Evolutionary conservation across 1,284 basidiomycete genomes (phyloP), one percentile per base, ranked within the genome.

Genomic region (Exsudoporus floridanus): DNA sequence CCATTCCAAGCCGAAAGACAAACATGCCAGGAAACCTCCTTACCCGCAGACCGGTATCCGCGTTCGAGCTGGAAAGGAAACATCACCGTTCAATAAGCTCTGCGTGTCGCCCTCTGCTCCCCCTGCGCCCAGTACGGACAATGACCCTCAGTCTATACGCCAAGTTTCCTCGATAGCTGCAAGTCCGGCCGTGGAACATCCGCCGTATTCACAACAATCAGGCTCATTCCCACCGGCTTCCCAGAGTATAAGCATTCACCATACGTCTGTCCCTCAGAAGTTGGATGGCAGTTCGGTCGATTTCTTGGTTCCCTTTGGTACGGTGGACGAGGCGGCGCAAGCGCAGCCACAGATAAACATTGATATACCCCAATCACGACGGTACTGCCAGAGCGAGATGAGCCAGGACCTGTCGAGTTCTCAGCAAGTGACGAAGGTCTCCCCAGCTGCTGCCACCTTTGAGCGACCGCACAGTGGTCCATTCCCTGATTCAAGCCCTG

Each of bases 21-120:
- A 74, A 46, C 63, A 71, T 21, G 49, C 60, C 33, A 77, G 74
- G 67, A 75, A 74, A 52, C 21, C 36, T 2, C 60, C 67, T 23
- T 74, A 76, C 45, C 78, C 78, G 6, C 50, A 67, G 30, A 59
- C 73, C 10, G 78, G 78, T 21, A 66, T 77, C 40, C 77, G 78
- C 13, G 63, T 78, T 25, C 71, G 78, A 14, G 59, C 68, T 16
- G 67, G 63, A 12, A 75, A 73, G 53, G 71, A 72, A 12, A 28
- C 54, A 13, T 58, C 68, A 16, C 63, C 67, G 23, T 59, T 65
- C 25, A 41, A 27, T 5, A 71, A 56, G 39, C 34, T 54, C 1
- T 56, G 53, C 12, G 41, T 53, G 16, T 38, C 59, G 2, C 39
- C 57, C 19, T 8, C 47, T 33, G 36, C 46, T 8, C 25, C 59